phyloP scores from a whole-genome alignment of 140 eudicot genomes.

The Anethum foeniculum region DNA sequence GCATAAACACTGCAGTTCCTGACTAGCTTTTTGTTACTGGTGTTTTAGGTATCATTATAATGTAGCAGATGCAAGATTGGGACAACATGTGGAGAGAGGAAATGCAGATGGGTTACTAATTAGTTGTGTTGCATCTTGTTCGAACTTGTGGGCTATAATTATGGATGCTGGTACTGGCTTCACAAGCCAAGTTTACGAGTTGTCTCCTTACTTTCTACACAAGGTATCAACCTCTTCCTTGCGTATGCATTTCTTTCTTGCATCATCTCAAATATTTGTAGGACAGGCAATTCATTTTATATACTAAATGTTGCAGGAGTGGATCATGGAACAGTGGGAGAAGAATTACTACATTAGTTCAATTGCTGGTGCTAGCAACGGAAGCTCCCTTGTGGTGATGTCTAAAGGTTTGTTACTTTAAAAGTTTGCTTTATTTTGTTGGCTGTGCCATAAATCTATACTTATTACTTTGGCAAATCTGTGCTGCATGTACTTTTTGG shows the following conservation, averaged over 20 bases:
- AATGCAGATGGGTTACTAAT: constrained; percentile 85
- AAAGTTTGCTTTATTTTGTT: not conserved
- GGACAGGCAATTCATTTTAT: not conserved
- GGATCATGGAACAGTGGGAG: constrained; percentile 99
- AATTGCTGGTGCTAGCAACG: constrained; percentile 83
- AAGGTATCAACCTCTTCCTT: constrained; percentile 41
- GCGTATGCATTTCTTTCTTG: constrained; percentile 11
- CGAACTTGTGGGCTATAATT: constrained; percentile 85
- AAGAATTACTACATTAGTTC: constrained; percentile 84
- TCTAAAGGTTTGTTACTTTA: constrained; percentile 58
- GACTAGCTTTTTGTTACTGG: constrained; percentile 6
- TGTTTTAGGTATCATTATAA: constrained; percentile 85
- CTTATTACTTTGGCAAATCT: not conserved
- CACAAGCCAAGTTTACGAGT: constrained; percentile 68
- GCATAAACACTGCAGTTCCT: not conserved
- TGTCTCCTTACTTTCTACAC: constrained; percentile 87
- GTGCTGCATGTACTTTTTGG: not conserved
- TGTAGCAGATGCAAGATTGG: constrained; percentile 82
- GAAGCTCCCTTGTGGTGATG: constrained; percentile 96
- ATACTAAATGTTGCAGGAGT: constrained; percentile 43
- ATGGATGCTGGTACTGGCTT: constrained; percentile 99
- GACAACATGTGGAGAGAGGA: constrained; percentile 91
- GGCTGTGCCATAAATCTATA: not conserved
- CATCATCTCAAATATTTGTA: not conserved
- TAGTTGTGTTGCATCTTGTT: constrained; percentile 84